These are phyloP conservation scores for Mesembryanthemum crystallinum DNA, from an alignment of 148 eudicot species.

Conservation along the genomic window DNA sequence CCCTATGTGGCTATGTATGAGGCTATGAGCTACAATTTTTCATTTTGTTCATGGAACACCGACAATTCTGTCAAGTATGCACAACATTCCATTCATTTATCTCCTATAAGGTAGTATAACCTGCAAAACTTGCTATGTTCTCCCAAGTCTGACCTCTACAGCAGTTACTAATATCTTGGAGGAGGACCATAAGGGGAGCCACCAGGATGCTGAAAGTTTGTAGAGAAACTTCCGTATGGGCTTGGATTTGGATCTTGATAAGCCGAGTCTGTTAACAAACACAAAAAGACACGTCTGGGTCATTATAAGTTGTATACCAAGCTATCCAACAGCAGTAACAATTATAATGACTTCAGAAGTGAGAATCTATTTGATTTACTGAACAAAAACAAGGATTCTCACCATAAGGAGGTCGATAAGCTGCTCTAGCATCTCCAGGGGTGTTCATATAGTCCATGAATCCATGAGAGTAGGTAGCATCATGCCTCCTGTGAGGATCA, in stretches of 20 bases:
- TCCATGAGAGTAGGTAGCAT: conserved; percentile 10
- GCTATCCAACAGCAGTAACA: neutral
- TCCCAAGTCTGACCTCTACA: too few species aligned
- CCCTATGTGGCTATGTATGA: too few species aligned
- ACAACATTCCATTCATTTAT: neutral
- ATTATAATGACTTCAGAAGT: neutral
- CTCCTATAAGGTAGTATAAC: neutral
- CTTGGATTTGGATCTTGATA: conserved; percentile 1
- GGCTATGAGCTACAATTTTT: too few species aligned
- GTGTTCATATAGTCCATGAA: neutral
- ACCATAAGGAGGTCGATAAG: conserved; percentile 20
- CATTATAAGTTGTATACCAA: neutral
- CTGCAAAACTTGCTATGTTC: neutral
- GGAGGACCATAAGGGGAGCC: conserved; percentile 3
- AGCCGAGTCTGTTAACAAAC: conserved; percentile 1
- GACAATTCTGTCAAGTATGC: neutral
- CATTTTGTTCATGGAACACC: too few species aligned
- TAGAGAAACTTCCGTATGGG: conserved; percentile 6
- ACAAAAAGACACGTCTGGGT: neutral
- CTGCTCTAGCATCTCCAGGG: conserved; percentile 7
- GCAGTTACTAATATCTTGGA: conserved; percentile 17
- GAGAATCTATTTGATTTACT: neutral
- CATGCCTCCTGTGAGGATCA: conserved; percentile 2
- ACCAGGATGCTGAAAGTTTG: neutral
- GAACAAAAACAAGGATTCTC: neutral